Evolutionary conservation across 1,284 basidiomycete species (phyloP), one percentile per base, ranked within the genome.

Genomic region (Sutorius eximius): DNA sequence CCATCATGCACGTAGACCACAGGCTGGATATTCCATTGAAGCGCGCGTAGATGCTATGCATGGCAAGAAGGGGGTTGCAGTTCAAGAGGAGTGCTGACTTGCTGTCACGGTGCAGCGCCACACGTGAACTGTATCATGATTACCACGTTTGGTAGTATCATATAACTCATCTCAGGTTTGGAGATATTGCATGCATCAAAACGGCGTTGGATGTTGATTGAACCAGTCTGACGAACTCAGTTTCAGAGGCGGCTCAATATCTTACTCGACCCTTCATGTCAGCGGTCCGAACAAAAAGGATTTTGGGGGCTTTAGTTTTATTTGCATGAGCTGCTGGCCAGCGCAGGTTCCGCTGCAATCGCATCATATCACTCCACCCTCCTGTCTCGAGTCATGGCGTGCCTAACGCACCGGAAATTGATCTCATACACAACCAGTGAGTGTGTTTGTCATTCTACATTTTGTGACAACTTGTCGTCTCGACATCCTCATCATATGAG

Each of bases 1-100:
- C 80, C 81, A 93, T 87, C 58, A 88, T 70, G 64, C 88, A 91
- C n/a, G 87, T 85, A 7, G 91, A 90, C 55, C 91, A 76, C 49
- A 90, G 76, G 6, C 87, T 85, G 20, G 86, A 87, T 61, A 84
- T 69, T 70, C 87, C 89, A 73, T 89, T 92, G 64, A 88, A 69
- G 56, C 90, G 78, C 37, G 87, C 76, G 61, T 84, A 81, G 45
- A 85, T 71, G 61, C 77, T 87, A 59, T 90, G 86, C 88, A 91
- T 91, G 48, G 38, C 24, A 30, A 41, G 34, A 34, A n/a, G 11
- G 22, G 22, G 7, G 45, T 32, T 41, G 42, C 36, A 44, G 16
- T 3, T 33, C 2, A 18, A 27, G 30, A 20, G 13, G 50, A 16
- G 27, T 27, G 20, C 6, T 22, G 44, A 10, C 45, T 45, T 24